phyloP scores from a whole-genome alignment of 768 basidiomycete species.

The Grammothele lineata region DNA sequence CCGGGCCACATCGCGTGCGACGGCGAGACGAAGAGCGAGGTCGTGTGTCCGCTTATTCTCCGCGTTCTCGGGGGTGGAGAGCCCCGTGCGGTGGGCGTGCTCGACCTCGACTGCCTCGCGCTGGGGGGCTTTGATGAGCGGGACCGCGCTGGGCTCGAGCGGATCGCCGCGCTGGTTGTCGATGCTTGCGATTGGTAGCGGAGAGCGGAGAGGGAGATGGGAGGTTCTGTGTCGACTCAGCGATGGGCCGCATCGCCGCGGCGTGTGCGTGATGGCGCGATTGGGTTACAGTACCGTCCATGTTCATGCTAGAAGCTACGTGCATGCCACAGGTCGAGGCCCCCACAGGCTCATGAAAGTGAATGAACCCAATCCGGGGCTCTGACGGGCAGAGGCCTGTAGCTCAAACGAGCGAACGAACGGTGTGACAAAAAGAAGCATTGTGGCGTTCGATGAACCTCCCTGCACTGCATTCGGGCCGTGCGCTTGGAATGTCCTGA shows the following conservation, averaged over 20 bases:
- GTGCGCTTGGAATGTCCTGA: no score
- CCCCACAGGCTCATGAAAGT: no score
- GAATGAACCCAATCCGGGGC: no score
- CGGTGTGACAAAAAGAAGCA: no score
- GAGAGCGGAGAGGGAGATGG: not conserved
- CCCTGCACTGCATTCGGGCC: no score
- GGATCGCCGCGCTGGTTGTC: constrained; percentile 63
- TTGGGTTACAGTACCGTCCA: no score
- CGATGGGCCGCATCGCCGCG: not conserved
- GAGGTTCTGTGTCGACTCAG: not conserved
- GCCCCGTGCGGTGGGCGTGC: constrained; percentile 35
- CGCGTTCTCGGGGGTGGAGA: constrained; percentile 4
- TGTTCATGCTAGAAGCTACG: no score
- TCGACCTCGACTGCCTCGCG: constrained; percentile 85
- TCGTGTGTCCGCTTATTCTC: constrained; percentile 71
- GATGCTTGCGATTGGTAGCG: constrained; percentile 60
- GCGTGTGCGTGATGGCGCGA: no score
- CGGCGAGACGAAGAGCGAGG: constrained; percentile 84
- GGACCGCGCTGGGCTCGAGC: constrained; percentile 74
- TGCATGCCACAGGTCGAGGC: no score
- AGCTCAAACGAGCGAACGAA: no score
- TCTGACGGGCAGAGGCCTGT: no score
- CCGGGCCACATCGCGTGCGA: constrained; percentile 96
- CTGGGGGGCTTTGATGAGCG: constrained; percentile 69
- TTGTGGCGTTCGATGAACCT: no score